Evolutionary conservation across 2,329 filamentous ascomycete genomes (phyloP), one percentile per base, ranked within the genome.

Genomic region (Trichothecium roseum): DNA sequence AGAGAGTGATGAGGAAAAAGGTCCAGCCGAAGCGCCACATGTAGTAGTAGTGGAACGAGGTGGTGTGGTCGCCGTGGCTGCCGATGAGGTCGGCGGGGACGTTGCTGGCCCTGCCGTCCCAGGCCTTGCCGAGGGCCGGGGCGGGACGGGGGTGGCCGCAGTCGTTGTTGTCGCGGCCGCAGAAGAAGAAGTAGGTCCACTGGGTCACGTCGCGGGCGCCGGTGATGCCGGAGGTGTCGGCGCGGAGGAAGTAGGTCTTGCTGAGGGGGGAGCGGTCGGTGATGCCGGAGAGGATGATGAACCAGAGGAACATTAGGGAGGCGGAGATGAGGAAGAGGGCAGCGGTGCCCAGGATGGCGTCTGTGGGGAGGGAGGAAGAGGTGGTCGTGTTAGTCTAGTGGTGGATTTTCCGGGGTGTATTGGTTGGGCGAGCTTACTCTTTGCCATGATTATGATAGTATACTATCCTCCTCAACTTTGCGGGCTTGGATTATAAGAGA

Each of bases 11-110:
- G 38, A 96, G 66, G 64, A 84, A 84, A 60, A 94, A 91, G 27
- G 88, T 85, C 74, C 89, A 96, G 57, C 85, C 82, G 65, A 95
- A 94, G 28, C 89, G 77, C 64, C 86, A 93, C 53, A 91, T 70
- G 61, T 87, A 85, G 64, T 72, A 96, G 67, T 79, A 94, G 43
- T 63, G 60, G 16, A 43, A 55, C 42, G 68, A 70, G 5, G 76
- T 80, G 4, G 73, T 78, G 39, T 59, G 44, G 40, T 62, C 60
- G 40, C 63, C 74, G 46, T 77, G 67, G 8, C 43, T 38, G 28
- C 81, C 71, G 27, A 60, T 49, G n/a, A 77, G 57, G 5, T 50
- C 54, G 1, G 41, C 33, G 13, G 72, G 72, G 1, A 59, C 66
- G 28, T 59, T 57, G 3, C 45, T 29, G 16, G 72, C 60, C 48